Conservation (phyloP, 371 early-diverging fungal species). For the Coemansia sp. region DNA sequence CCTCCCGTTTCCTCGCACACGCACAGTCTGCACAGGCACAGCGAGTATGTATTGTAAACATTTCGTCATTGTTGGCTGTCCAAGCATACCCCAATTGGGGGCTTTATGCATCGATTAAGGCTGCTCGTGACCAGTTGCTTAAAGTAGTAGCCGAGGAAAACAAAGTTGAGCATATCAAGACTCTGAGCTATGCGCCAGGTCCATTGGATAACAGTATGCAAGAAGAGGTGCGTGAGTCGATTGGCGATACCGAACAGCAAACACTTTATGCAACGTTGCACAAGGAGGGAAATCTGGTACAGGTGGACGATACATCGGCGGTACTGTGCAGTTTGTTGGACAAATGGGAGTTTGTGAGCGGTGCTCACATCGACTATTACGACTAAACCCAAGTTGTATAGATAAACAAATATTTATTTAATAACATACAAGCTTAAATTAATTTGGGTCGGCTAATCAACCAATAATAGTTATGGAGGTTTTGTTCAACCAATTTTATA, state of each 20-base stretch:
- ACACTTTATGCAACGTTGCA: slow-evolving; percentile 63
- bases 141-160: slow-evolving; percentile 65
- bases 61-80: slow-evolving; percentile 83
- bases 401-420: too few relatives aligned
- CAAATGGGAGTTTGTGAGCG: slow-evolving; percentile 63
- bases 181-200: slow-evolving; percentile 90
- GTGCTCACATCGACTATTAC: slow-evolving; percentile 81
- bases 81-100: slow-evolving; percentile 78
- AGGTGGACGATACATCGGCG: slow-evolving; percentile 67
- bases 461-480: too few relatives aligned
- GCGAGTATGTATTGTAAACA: slow-evolving; percentile 67
- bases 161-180: slow-evolving; percentile 49
- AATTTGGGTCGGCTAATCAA: too few relatives aligned
- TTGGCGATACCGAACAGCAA: slow-evolving; percentile 71
- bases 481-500: too few relatives aligned
- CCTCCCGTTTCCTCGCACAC: slow-evolving; percentile 30
- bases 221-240: slow-evolving; percentile 64
- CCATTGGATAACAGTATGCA: slow-evolving; percentile 92
- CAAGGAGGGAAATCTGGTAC: slow-evolving; percentile 69
- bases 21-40: not conserved
- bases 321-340: slow-evolving; percentile 62
- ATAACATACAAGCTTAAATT: too few relatives aligned
- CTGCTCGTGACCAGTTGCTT: slow-evolving; percentile 83
- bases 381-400: slow-evolving; percentile 51
- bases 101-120: slow-evolving; percentile 83